These are phyloP conservation scores for Luvunga scandens DNA, from an alignment of 345 rosid genomes.

Conservation along the genomic window DNA sequence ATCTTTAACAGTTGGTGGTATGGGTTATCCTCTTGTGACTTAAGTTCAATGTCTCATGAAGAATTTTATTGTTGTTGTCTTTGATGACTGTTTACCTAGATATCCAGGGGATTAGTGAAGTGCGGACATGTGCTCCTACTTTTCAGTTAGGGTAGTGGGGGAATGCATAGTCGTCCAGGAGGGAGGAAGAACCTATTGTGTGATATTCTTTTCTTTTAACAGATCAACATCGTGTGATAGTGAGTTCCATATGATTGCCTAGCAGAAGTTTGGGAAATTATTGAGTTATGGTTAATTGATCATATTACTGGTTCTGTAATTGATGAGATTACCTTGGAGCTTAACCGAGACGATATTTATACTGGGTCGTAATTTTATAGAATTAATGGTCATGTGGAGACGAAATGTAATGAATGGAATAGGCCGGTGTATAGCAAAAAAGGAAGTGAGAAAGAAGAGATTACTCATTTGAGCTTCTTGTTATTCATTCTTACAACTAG, in stretches of 20 bases:
- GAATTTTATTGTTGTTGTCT: not conserved
- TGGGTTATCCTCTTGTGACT: not conserved
- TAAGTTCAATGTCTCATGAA: not conserved
- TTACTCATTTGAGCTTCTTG: not conserved
- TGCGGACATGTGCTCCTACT: not conserved
- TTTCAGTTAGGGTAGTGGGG: not conserved
- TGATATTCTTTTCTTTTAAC: not conserved
- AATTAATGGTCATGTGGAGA: not conserved
- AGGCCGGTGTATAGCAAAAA: not conserved
- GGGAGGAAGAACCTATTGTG: not conserved
- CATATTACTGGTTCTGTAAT: not conserved
- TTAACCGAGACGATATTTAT: not conserved
- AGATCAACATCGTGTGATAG: not conserved
- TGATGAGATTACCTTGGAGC: not conserved
- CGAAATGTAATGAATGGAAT: not conserved
- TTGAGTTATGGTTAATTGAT: not conserved
- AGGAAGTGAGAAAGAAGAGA: not conserved
- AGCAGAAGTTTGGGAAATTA: not conserved
- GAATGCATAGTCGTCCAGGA: not conserved
- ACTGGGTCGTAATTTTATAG: not conserved
- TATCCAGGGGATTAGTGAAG: not conserved
- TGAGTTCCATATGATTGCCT: not conserved
- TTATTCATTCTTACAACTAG: not conserved
- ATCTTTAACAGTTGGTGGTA: not conserved
- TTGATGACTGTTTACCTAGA: not conserved